Evolutionary conservation across 805 yeast genomes (phyloP), one percentile per base, ranked within the genome.

Genomic region (Nakazawaea anatomiae): DNA sequence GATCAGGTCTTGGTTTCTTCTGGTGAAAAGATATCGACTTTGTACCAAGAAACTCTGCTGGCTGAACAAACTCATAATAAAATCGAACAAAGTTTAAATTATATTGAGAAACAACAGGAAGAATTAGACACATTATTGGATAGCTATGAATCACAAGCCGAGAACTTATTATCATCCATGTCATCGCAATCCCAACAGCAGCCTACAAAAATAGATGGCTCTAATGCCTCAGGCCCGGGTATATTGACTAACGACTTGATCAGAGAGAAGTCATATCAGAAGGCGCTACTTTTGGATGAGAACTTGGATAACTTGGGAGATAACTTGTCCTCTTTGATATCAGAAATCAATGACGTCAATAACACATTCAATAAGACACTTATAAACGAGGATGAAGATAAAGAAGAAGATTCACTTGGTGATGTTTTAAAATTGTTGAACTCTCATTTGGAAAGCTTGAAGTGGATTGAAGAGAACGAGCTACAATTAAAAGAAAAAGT

Each of bases 61-160:
- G 96, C 97, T 5, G 97, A 91, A 60, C 87, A 85, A 57, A 80
- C 87, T 47, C 97, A 92, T 63, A 73, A 75, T 42, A 87, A 85
- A 58, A 85, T 94, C 44, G 98, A 94, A 58, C 97, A 90, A 65
- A 85, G 90, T 39, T 73, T 94, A 51, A 73, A 83, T 40, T 92
- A 90, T 61, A 86, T 94, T 47, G 94, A 87, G 61, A 85, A 85
- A 58, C 98, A 94, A 65, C 99, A 94, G 63, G 89, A 87, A 52
- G 98, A 92, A 60, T 72, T 94, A 46, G 99, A 92, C 53, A 73
- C 78, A 12, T 76, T 92, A 59, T 76, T 94, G 55, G 86, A 86
- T 56, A 85, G 85, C 54, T 91, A 91, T 61, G 98, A 94, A 66
- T 75, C 71, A 55, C 89, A 86, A 62, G 82, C 85, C 3, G 87